Conservation (phyloP, 2,329 filamentous ascomycete genomes). For the Cercospora sp. region DNA sequence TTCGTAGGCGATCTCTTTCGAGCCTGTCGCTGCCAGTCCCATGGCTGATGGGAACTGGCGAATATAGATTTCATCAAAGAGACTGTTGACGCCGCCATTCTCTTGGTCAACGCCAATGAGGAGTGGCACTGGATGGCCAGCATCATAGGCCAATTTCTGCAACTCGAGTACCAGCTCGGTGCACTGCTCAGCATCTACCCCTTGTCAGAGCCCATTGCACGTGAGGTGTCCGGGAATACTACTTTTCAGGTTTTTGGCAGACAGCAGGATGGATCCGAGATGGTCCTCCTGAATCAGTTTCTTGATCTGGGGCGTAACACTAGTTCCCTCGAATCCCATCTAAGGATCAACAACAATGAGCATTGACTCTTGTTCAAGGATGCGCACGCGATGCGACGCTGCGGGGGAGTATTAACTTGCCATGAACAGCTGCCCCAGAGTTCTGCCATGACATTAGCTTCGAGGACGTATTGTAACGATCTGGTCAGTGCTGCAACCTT, state of each 20-base stretch:
- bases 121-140: constrained; percentile 84
- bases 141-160: constrained; percentile 86
- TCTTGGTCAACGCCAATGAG: constrained; percentile 94
- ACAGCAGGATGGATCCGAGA: constrained; percentile 81
- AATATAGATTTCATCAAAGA: constrained; percentile 94
- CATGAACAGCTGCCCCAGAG: constrained; percentile 47
- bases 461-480: background rate
- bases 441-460: constrained; percentile 46
- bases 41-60: constrained; percentile 96
- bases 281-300: constrained; percentile 81
- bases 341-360: constrained; percentile 31
- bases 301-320: constrained; percentile 79
- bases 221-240: constrained; percentile 35
- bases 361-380: constrained; percentile 10
- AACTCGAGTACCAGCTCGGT: constrained; percentile 85
- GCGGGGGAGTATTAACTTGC: constrained; percentile 24
- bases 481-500: constrained; percentile 6
- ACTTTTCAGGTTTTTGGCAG: constrained; percentile 86
- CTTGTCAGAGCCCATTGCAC: constrained; percentile 29
- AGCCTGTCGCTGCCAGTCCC: constrained; percentile 91
- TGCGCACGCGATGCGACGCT: constrained; percentile 11
- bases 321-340: constrained; percentile 83
- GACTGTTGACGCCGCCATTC: constrained; percentile 95
- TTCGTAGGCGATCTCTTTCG: constrained; percentile 79
- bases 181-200: constrained; percentile 82